Conservation (phyloP, 441 rosid genomes). For the Pelargonium fulgidum region DNA sequence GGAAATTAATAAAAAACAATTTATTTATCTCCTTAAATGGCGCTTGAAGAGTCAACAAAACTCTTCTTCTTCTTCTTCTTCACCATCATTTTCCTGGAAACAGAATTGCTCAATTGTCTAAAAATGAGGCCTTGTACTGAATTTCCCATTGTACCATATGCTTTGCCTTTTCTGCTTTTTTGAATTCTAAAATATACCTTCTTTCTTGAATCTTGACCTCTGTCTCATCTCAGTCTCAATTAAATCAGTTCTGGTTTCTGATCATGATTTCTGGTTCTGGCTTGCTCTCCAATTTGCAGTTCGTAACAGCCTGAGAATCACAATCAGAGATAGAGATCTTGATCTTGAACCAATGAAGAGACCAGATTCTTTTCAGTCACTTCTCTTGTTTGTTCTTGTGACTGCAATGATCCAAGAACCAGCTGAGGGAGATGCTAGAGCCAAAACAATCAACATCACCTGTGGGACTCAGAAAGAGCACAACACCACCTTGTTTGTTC, state of each 20-base stretch:
- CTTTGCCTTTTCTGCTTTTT: not conserved
- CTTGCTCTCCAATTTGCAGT: not conserved
- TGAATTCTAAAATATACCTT: not conserved
- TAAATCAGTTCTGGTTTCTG: not conserved
- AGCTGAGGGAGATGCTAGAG: slow-evolving; percentile 51
- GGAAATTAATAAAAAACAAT: not conserved
- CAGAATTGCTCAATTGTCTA: not conserved
- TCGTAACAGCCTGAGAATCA: slow-evolving; percentile 31
- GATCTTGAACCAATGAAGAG: slow-evolving; percentile 22
- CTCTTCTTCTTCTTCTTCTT: not conserved
- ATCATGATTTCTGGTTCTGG: not conserved
- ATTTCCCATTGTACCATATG: no score
- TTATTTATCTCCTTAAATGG: not conserved
- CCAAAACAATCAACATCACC: slow-evolving; percentile 34
- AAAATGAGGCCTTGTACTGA: not conserved
- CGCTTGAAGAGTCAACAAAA: not conserved
- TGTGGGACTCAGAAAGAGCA: slow-evolving; percentile 50
- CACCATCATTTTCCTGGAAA: not conserved
- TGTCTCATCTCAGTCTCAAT: not conserved
- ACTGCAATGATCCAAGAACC: slow-evolving; percentile 17
- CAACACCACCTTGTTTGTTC: slow-evolving; percentile 51
- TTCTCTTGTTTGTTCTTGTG: slow-evolving; percentile 19
- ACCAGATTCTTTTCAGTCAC: not conserved
- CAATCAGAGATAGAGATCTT: slow-evolving; percentile 13
- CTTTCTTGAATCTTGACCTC: not conserved